Percentiles rank a stretch among this genome's conserved stretches.
Evolutionary conservation across 75 land plant genomes (phyloP).

Genomic region (Sequoiadendron giganteum): DNA sequence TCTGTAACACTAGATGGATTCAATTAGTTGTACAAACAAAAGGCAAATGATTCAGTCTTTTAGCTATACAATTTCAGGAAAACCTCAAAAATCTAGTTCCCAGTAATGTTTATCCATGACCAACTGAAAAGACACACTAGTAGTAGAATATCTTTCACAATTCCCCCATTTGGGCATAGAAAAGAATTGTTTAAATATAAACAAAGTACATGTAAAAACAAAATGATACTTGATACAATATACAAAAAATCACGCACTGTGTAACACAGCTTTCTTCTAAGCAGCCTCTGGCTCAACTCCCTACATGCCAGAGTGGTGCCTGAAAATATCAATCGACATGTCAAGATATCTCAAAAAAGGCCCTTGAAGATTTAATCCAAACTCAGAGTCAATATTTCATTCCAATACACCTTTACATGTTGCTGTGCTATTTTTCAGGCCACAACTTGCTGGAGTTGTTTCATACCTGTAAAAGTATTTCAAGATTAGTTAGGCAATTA

Average conservation of each 20-base stretch:
- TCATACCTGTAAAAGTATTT: constrained; percentile 1
- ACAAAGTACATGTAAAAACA: background rate
- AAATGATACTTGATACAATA: background rate
- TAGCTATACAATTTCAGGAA: background rate
- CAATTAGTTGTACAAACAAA: background rate
- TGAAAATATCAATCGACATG: background rate
- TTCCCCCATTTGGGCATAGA: background rate
- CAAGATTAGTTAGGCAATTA: background rate
- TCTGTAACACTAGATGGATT: background rate
- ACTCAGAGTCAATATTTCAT: background rate
- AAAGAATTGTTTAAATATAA: background rate
- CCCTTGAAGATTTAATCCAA: background rate
- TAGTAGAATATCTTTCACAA: background rate
- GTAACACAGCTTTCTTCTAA: background rate
- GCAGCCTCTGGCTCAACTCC: background rate
- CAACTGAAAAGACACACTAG: background rate
- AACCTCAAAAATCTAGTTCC: constrained; percentile 1
- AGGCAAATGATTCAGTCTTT: constrained; percentile 1
- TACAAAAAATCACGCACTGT: background rate
- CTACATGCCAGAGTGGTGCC: background rate
- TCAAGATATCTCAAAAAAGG: background rate
- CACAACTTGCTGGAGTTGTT: background rate
- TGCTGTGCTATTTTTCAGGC: background rate
- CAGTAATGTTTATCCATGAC: background rate
- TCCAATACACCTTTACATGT: background rate